Conservation (phyloP, 1,284 basidiomycete species). For the Cerrena zonata region DNA sequence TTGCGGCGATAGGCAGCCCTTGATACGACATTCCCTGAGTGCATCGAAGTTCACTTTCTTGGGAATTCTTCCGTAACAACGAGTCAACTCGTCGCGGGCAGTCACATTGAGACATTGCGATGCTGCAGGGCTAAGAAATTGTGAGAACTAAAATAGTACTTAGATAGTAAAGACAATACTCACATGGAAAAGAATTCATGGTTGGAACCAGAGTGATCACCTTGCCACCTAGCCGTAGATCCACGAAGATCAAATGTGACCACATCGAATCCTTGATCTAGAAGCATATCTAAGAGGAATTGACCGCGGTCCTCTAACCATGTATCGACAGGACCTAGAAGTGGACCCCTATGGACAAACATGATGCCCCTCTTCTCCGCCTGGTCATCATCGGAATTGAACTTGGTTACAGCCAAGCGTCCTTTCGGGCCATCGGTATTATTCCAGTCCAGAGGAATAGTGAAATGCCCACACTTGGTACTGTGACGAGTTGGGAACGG, state of each 20-base stretch:
- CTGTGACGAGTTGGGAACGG: too few species aligned
- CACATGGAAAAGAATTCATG: not conserved
- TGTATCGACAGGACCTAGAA: not conserved
- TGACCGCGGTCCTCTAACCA: not conserved
- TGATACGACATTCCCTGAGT: too few species aligned
- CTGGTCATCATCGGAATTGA: constrained; percentile 8
- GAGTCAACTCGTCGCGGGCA: too few species aligned
- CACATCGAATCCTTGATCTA: not conserved
- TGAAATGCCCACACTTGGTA: constrained; percentile 10
- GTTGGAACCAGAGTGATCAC: not conserved
- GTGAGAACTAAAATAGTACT: too few species aligned
- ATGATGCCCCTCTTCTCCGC: constrained; percentile 8
- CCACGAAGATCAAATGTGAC: constrained; percentile 6
- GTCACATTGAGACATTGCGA: not conserved
- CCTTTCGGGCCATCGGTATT: not conserved
- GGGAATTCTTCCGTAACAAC: too few species aligned
- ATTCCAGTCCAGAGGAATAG: constrained; percentile 13
- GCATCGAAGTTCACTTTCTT: too few species aligned
- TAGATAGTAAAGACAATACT: too few species aligned
- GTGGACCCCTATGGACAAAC: constrained; percentile 10
- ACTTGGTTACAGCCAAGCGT: constrained; percentile 6
- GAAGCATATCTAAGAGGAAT: not conserved
- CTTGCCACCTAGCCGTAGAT: not conserved
- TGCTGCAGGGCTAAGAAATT: not conserved
- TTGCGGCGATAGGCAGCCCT: too few species aligned